Percentiles rank a stretch among this genome's conserved stretches.
phyloP scores from a whole-genome alignment of 352 stramenopile species.

The Phytophthora pseudosyringae region DNA sequence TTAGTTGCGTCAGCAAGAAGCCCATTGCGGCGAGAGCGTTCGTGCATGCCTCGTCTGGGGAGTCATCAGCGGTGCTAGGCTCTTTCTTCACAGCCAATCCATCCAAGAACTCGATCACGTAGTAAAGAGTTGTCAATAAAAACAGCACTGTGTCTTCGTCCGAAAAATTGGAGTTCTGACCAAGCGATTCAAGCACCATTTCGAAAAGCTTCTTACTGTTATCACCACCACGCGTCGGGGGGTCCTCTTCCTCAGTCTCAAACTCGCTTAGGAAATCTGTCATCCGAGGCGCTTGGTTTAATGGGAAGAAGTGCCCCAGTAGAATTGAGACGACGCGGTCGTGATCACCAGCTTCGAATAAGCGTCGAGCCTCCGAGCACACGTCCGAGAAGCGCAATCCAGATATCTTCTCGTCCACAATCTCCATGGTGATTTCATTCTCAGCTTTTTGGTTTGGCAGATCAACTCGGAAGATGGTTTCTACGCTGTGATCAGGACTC shows the following conservation, averaged over 20 bases:
- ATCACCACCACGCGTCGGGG: constrained; percentile 1
- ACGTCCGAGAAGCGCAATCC: constrained; percentile 64
- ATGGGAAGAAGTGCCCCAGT: constrained; percentile 62
- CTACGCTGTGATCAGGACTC: neutral
- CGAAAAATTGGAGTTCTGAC: constrained; percentile 42
- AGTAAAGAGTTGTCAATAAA: constrained; percentile 49
- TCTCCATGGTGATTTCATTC: constrained; percentile 41
- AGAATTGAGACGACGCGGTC: constrained; percentile 50
- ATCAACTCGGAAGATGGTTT: constrained; percentile 24
- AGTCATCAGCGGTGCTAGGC: constrained; percentile 20
- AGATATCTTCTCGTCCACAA: constrained; percentile 58
- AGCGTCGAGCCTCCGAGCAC: constrained; percentile 54
- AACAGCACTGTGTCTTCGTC: constrained; percentile 40
- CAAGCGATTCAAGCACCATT: constrained; percentile 50
- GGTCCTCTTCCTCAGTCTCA: constrained; percentile 32
- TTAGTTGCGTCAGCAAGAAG: constrained; percentile 45
- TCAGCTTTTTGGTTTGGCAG: constrained; percentile 58
- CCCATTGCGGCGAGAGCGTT: constrained; percentile 45
- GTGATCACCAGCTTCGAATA: constrained; percentile 42
- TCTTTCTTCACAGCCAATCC: constrained; percentile 26
- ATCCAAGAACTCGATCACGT: constrained; percentile 50
- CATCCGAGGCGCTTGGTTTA: constrained; percentile 49
- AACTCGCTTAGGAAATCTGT: constrained; percentile 68
- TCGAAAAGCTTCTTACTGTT: constrained; percentile 40
- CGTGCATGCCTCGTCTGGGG: constrained; percentile 37